Evolutionary conservation across 371 early-diverging fungal genomes (phyloP), one percentile per base, ranked within the genome.

Genomic region (Mortierella sp.): DNA sequence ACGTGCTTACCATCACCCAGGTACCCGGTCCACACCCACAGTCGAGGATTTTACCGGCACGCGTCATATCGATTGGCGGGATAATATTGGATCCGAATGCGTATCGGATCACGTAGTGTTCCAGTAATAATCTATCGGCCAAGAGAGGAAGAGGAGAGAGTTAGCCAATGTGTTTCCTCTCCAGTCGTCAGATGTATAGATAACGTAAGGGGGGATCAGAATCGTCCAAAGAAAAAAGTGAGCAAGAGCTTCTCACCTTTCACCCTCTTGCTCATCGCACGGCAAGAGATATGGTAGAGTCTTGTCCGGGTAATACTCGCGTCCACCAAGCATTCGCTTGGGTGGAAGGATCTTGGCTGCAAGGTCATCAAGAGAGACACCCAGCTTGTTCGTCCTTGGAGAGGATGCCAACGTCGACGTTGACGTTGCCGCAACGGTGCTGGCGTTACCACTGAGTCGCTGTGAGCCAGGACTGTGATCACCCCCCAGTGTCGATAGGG

Each of bases 1-100:
- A 7, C 34, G 7, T 10, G 39, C 63, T 47, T 68, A 74, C 74
- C 74, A 74, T 74, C 45, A 69, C 54, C 74, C 74, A 74, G 38
- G 74, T 68, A 16, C 74, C 74, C 19, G 74, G 74, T 9, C 74
- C 74, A 49, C 74, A 74, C 8, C 65, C 74, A 58, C 74, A 74
- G 43, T 74, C 74, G 24, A 74, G 74, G 2, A 74, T 69, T 39
- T 61, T 59, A 10, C 74, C 74, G 0, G 65, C 61, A 23, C 61
- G 30, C 13, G 58, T 38, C 5, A 65, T 69, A 42, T 68, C 69
- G 28, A 74, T 74, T 1, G 74, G 74, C 0, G 74, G 61, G 39
- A 74, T 74, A 13, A 68, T 42, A 28, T 74, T 74, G 14, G 74
- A 57, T 10, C 74, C 74, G 30, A 74, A 64, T 2, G 74, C 74